phyloP scores from a whole-genome alignment of 192 early-diverging fungal species.

The Coemansia sp. region DNA sequence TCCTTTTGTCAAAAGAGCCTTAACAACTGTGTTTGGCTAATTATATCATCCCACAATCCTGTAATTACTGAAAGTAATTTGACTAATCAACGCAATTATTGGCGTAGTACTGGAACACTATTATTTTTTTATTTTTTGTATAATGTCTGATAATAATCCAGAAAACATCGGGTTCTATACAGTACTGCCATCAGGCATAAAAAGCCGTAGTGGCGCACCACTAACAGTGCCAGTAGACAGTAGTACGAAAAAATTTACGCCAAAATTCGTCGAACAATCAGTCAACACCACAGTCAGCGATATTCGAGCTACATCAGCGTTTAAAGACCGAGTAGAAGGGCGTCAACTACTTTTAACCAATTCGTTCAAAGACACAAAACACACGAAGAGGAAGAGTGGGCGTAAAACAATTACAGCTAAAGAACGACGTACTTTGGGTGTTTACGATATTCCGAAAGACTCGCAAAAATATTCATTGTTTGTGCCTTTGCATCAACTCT shows the following conservation, averaged over 20 bases:
- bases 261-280: constrained; percentile 25
- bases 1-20: too few relatives aligned
- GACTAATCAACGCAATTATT: background rate
- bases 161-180: constrained; percentile 33
- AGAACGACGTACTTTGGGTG: constrained; percentile 58
- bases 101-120: background rate
- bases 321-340: constrained; percentile 37
- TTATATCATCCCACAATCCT: background rate
- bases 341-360: constrained; percentile 45
- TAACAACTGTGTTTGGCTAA: too few relatives aligned
- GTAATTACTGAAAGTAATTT: background rate
- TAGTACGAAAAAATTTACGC: constrained; percentile 26
- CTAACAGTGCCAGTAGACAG: constrained; percentile 30
- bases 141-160: background rate
- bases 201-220: constrained; percentile 27
- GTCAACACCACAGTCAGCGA: constrained; percentile 25
- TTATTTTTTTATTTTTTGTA: background rate
- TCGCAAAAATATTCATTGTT: constrained; percentile 60
- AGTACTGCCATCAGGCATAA: constrained; percentile 18
- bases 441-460: constrained; percentile 68
- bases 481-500: constrained; percentile 71
- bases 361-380: constrained; percentile 29
- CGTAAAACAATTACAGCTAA: constrained; percentile 62
- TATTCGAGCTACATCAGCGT: constrained; percentile 15
- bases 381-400: constrained; percentile 13